A percentile compares a stretch with the other conserved stretches of the same genome.
phyloP scores from a whole-genome alignment of 129 eudicot species.

The Smallanthus sonchifolius region DNA sequence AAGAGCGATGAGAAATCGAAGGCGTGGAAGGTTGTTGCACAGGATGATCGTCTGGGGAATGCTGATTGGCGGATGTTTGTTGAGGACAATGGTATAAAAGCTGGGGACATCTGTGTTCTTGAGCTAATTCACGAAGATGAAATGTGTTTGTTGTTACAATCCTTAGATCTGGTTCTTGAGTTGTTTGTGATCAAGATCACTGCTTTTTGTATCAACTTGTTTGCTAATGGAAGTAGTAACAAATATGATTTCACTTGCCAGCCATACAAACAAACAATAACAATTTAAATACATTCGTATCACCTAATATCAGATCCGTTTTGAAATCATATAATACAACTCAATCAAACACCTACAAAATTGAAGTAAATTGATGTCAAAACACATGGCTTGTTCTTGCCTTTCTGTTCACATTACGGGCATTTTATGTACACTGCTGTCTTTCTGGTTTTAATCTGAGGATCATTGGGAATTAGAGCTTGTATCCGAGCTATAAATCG shows the following conservation, averaged over 20 bases:
- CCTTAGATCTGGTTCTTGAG: constrained; percentile 12
- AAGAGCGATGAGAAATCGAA: constrained; percentile 1
- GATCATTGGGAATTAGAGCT: constrained; percentile 54
- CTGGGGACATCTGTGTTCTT: constrained; percentile 17
- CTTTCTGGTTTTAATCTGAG: background rate
- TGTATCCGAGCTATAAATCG: constrained; percentile 61
- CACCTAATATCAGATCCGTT: constrained; percentile 11
- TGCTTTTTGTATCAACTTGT: constrained; percentile 5
- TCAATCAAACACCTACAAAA: constrained; percentile 27
- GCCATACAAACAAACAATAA: constrained; percentile 15
- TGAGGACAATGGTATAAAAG: constrained; percentile 21
- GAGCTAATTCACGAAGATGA: constrained; percentile 12
- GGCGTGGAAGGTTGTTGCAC: constrained; percentile 2
- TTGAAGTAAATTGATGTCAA: constrained; percentile 13
- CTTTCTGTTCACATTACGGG: constrained; percentile 6
- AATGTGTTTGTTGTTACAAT: constrained; percentile 20
- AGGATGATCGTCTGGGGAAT: background rate
- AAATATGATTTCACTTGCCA: constrained; percentile 3
- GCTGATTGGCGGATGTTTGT: constrained; percentile 25
- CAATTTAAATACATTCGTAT: constrained; percentile 9
- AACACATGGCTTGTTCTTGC: constrained; percentile 11
- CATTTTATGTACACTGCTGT: constrained; percentile 24
- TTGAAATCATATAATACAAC: constrained; percentile 31
- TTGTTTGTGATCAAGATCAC: background rate
- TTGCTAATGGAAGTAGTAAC: background rate